A percentile compares a stretch with the other conserved stretches of the same genome.
Conservation (phyloP, 176 grass and related monocot species). For the Microstegium vimineum region DNA sequence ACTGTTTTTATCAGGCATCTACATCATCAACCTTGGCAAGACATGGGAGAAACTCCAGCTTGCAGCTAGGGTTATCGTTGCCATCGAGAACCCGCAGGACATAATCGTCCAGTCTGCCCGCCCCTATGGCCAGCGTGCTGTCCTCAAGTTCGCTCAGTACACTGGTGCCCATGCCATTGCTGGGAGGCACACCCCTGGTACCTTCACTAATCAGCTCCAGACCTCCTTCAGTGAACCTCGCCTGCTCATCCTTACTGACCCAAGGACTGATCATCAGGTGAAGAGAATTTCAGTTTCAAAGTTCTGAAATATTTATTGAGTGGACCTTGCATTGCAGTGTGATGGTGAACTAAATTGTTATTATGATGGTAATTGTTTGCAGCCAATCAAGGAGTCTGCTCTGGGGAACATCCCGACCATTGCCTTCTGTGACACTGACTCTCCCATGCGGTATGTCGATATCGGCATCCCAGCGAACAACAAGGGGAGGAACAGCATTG, state of each 20-base stretch:
- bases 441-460: conserved; percentile 83
- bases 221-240: conserved; percentile 86
- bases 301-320: not conserved
- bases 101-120: conserved; percentile 94
- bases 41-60: conserved; percentile 90
- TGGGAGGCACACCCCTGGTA: conserved; percentile 87
- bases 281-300: not conserved
- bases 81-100: conserved; percentile 87
- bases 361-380: conserved; percentile 4
- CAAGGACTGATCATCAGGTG: conserved; percentile 88
- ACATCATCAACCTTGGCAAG: conserved; percentile 82
- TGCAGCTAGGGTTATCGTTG: conserved; percentile 79
- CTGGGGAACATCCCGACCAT: conserved; percentile 86
- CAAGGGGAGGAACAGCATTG: conserved; percentile 89
- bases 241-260: conserved; percentile 85
- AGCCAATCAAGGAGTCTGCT: conserved; percentile 95
- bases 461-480: conserved; percentile 91
- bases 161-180: conserved; percentile 86
- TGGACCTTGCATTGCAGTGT: not conserved
- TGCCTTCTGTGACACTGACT: conserved; percentile 91
- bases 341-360: not conserved
- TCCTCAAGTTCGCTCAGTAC: conserved; percentile 87
- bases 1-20: conserved; percentile 50
- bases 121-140: conserved; percentile 82
- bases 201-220: conserved; percentile 93